Evolutionary conservation across 1,139 yeast genomes (phyloP), one percentile per base, ranked within the genome.

Genomic region (Candida smagusa): DNA sequence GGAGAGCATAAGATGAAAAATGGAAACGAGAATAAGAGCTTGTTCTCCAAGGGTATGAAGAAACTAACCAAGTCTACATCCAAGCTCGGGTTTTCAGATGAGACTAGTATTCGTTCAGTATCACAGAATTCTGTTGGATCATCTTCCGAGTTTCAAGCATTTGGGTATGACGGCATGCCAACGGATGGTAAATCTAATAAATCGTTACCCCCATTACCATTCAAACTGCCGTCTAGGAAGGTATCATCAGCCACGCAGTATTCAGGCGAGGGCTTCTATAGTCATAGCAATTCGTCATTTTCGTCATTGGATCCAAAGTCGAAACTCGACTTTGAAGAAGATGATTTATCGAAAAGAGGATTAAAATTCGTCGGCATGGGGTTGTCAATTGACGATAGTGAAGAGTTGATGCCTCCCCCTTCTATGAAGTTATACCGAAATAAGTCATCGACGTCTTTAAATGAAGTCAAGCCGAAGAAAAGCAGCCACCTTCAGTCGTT

Each of bases 261-360:
- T 11, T 34, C 37, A 27, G 36, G 37, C 31, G 36, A 29, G n/a
- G 37, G 19, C 28, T 22, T 9, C 13, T 38, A 38, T 31, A 32
- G 30, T 21, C 34, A 36, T 34, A 37, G 38, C 30, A 41, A 39
- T 28, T 19, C 33, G 22, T 55, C 59, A 33, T 53, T 60, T 35
- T 48, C 58, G 2, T 61, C 65, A 1, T 47, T 63, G 25, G 69
- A 64, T 39, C 70, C 70, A 11, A 60, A 56, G 35, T 38, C 50
- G 4, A 48, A 52, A 21, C 19, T n/a, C 9, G 27, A 31, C 27
- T 11, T 9, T 16, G 12, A 9, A 12, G 38, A 38, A 6, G 37
- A 35, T 21, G 40, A 34, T n/a, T 32, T 37, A 11, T 35, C 38
- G n/a, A 37, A 26, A 35, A 12, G 34, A 9, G 38, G 40, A 3